Base-by-base conservation (phyloP, 441 rosid species). In the Eugenia klotzschiana region DNA sequence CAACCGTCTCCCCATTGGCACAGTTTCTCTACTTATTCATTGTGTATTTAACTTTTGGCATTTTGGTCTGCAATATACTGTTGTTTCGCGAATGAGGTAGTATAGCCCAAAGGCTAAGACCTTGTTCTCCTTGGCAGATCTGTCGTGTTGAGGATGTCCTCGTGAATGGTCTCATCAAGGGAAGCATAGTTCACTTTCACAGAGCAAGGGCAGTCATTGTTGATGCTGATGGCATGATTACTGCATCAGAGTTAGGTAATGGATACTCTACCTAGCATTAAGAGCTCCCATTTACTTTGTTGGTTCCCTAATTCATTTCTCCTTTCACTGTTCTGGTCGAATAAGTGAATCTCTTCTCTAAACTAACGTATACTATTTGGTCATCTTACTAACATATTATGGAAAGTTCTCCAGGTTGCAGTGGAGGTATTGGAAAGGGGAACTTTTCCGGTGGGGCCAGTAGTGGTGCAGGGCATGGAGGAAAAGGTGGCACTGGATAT, bases 381-480 rank as follows among this genome's bases (percentile, higher is more conserved):
- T 84, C 83, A 82, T 74, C 86, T 69, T 85, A 85, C 85, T 89
- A 69, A 86, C 50, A 64, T 84, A 56, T 85, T 57, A 16, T 58
- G 84, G 43, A 55, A 25, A 26, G 29, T 83, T 81, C 89, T 83
- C 85, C 91, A 97, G 99, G 99, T 90, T 97, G 99, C 87, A 94
- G 92, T 88, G 94, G 88, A 54, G 98, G 99, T 79, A 83, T 93
- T 81, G 99, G 98, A 56, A 94, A 90, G 87, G 98, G 99, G 87
- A 92, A 93, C 84, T 95, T 92, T 90, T 91, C 93, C 73, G 88
- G 93, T 87, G 98, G 99, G 84, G 95, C 97, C 90, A 98, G 99
- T 82, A 93, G 99, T 89, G 99, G 98, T 82, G 98, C 98, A 85
- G 98, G 99, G 83, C 99, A 97, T 83, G 98, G 99, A 41, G 99